Base-by-base conservation (phyloP, 1,284 basidiomycete species). In the Gymnopus androsaceus region DNA sequence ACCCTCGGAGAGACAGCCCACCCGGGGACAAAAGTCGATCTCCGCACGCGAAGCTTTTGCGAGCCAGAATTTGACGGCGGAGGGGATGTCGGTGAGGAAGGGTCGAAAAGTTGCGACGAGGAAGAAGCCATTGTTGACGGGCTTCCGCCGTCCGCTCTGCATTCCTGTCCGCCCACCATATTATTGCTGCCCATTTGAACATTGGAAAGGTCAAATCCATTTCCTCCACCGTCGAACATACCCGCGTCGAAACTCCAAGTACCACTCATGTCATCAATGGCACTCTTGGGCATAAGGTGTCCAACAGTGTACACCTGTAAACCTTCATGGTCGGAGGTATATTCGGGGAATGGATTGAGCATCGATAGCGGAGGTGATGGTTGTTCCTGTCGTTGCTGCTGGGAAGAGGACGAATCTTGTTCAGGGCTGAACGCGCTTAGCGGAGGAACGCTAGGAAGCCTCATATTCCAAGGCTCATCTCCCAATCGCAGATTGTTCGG, bases 1-100 rank as follows among this genome's bases (percentile, higher is more conserved):
- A 98, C 95, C 2, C 89, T 75, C 2, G 92, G 93, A 0, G 91
- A 87, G 0, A 93, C 88, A 0, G 90, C 87, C 92, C 92, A 95
- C 4, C 88, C 90, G 0, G 94, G 94, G 0, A 94, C 90, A 64
- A 92, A 91, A 44, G 90, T 89, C 52, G 86, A 84, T 51, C 88
- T 70, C 17, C 89, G 76, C 30, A 91, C 85, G 3, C 88, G 78
- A 37, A 92, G 65, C 65, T 76, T 85, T 54, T 71, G 68, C 27
- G 64, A 37, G 6, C 59, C 50, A 21, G 58, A 42, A 3, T 53
- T 27, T 12, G 49, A 37, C 3, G 40, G 34, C 7, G 40, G 30
- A 4, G 33, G 19, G 8, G 38, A 42, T 31, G 45, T 44, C 23
- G 49, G 46, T 4, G 56, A 33, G n/a, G 25, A 49, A 44, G 48